Base-by-base conservation (phyloP, 139 green algal species). In the Spirogloea muscicola region DNA sequence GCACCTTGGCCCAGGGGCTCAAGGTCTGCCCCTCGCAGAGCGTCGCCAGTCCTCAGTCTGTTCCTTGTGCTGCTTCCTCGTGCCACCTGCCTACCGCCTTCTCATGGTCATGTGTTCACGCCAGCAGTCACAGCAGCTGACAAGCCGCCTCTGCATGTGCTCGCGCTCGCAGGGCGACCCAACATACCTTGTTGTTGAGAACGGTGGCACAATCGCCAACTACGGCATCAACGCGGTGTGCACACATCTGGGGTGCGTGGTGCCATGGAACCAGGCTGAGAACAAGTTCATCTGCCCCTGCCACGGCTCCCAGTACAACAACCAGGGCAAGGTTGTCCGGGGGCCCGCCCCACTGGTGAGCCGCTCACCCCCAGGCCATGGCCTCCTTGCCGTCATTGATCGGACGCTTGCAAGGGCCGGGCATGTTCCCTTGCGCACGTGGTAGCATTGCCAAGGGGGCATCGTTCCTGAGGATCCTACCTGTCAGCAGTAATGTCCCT, bases 201-300 rank as follows among this genome's bases (percentile, higher is more conserved):
- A 80, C 18, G 81, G 95, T 2, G 76, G 80, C 61, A 69, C 71
- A 16, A 87, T 99, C 39, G 88, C 94, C 83, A 91, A 91, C 49
- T 99, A 88, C 74, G 94, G 94, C 71, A 68, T 99, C 4, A 99
- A 99, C 84, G 92, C 93, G 58, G 91, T 99, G 51, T 99, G 94
- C 94, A 99, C 94, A 31, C 94, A 99, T 86, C 76, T 99, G 77
- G 94, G 94, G 55, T 99, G 94, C 43, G 94, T 99, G 58, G 94
- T 99, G 25, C 94, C 94, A n/a, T 98, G 94, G 94, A 91, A 95
- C 60, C 58, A 91, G 83, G 91, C 88, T 46, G 93, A 98, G 89
- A 97, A 98, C 86, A 97, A 98, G 91, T 98, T 98, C 90, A 96
- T 93, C 87, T 98, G 94, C 91, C 94, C 94, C 37, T 98, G 94